These are phyloP conservation scores for Oidium heveae DNA, from an alignment of 2,329 filamentous ascomycete species.

Conservation along the genomic window DNA sequence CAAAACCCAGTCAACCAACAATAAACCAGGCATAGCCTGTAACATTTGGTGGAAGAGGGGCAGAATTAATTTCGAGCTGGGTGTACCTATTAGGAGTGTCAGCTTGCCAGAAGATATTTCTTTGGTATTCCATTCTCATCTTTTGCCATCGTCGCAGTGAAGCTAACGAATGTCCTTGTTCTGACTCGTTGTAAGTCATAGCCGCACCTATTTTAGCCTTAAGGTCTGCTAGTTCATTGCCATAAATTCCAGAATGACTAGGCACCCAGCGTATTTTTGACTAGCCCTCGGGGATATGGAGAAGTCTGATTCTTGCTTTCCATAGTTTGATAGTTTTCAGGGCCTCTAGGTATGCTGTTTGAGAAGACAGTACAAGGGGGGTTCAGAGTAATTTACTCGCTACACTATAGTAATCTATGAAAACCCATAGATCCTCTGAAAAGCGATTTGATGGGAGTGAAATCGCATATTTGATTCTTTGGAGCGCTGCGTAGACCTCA, in stretches of 20 bases:
- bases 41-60: neutral
- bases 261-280: neutral
- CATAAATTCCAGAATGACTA: neutral
- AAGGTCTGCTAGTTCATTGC: neutral
- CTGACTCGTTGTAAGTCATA: neutral
- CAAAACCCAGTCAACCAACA: too few species aligned
- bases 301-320: neutral
- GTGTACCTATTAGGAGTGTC: neutral
- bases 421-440: too few species aligned
- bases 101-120: neutral
- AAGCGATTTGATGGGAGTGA: too few species aligned
- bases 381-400: neutral
- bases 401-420: too few species aligned
- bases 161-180: neutral
- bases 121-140: neutral
- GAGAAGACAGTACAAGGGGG: neutral
- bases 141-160: neutral
- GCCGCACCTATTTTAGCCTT: neutral
- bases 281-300: neutral
- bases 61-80: neutral
- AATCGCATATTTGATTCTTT: too few species aligned
- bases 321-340: neutral
- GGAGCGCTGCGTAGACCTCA: too few species aligned
- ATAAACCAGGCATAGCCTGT: too few species aligned
- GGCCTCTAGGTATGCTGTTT: neutral